phyloP scores from a whole-genome alignment of 805 yeast species.

The Candida vaughaniae region DNA sequence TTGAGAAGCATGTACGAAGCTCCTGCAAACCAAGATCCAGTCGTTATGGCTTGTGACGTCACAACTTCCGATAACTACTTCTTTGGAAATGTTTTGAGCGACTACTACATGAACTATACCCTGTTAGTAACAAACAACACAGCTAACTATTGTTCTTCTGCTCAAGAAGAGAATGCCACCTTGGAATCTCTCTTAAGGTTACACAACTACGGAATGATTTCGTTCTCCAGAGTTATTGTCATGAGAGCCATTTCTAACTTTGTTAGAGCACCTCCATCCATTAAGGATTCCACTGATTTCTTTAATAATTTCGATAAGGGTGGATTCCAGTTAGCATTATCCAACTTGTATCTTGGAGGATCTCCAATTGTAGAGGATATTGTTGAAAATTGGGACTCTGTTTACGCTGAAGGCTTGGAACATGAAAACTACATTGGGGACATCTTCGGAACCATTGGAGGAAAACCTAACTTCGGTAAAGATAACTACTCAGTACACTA shows the following conservation, averaged over 20 bases:
- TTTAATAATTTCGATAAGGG: conserved; percentile 52
- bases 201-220: conserved; percentile 53
- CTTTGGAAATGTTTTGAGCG: conserved; percentile 51
- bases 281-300: conserved; percentile 45
- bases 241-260: conserved; percentile 65
- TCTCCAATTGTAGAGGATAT: conserved; percentile 55
- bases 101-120: conserved; percentile 50
- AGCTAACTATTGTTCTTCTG: conserved; percentile 58
- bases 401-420: conserved; percentile 25
- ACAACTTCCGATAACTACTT: conserved; percentile 62
- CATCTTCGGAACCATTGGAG: conserved; percentile 54
- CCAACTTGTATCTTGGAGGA: conserved; percentile 55
- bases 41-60: conserved; percentile 46
- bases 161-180: conserved; percentile 68
- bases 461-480: conserved; percentile 40
- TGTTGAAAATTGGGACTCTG: conserved; percentile 45
- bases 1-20: conserved; percentile 48
- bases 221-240: conserved; percentile 55
- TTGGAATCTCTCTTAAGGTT: conserved; percentile 59
- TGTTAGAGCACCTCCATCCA: conserved; percentile 49
- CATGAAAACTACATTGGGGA: conserved; percentile 63
- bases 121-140: conserved; percentile 55
- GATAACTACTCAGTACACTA: conserved; percentile 9
- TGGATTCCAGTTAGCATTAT: conserved; percentile 48
- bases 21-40: conserved; percentile 12